Evolutionary conservation across 805 yeast genomes (phyloP).

Genomic region (Sungouiella blattae): DNA sequence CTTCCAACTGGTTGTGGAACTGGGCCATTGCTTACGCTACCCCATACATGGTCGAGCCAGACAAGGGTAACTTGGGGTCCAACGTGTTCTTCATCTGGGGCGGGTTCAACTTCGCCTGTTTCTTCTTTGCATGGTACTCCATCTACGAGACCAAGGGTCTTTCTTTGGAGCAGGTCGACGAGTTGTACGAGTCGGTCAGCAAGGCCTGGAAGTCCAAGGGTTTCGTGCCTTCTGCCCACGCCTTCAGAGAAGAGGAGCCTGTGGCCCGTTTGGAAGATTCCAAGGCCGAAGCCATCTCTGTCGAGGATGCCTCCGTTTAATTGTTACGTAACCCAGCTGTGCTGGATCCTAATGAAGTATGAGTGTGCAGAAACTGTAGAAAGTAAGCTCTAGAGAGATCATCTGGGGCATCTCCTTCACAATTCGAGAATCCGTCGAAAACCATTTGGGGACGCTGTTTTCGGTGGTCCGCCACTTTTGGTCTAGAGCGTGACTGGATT

Average conservation of each 20-base stretch:
- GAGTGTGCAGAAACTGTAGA: no score
- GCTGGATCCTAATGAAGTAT: no score
- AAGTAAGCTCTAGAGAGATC: no score
- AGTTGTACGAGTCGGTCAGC: constrained; percentile 31
- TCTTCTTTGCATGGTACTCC: constrained; percentile 28
- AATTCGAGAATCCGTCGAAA: no score
- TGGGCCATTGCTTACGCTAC: constrained; percentile 41
- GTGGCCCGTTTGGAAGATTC: constrained; percentile 7
- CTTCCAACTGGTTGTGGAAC: constrained; percentile 42
- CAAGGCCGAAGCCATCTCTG: constrained; percentile 24
- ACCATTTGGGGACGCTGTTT: no score
- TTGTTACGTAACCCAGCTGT: neutral
- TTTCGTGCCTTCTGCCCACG: constrained; percentile 33
- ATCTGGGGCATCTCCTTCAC: no score
- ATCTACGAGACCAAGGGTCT: constrained; percentile 42
- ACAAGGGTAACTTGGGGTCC: constrained; percentile 37
- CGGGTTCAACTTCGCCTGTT: constrained; percentile 35
- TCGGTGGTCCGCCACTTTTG: no score
- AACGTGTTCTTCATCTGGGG: constrained; percentile 44
- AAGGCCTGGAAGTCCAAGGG: constrained; percentile 31
- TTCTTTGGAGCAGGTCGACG: constrained; percentile 41
- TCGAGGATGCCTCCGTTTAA: constrained; percentile 27
- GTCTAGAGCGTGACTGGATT: no score
- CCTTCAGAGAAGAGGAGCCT: constrained; percentile 26
- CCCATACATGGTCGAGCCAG: constrained; percentile 40